phyloP scores from a whole-genome alignment of 2,329 filamentous ascomycete species.

The Harringtonia aguacate region DNA sequence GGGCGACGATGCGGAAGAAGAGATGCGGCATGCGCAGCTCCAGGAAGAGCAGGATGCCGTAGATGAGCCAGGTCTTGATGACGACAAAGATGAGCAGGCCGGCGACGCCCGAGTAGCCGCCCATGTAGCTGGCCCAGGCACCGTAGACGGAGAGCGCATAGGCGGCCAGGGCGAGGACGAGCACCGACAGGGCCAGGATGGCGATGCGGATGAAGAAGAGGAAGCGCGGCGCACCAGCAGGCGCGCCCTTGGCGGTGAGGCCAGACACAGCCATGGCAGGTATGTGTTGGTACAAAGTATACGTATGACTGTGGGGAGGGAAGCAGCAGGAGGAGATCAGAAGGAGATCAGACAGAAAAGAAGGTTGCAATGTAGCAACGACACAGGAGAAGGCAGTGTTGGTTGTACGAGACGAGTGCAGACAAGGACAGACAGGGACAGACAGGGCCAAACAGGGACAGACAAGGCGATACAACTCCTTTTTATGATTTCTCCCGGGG shows the following conservation, averaged over 20 bases:
- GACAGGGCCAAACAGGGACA: too few species aligned
- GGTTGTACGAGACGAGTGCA: too few species aligned
- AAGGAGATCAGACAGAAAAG: too few species aligned
- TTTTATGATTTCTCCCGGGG: too few species aligned
- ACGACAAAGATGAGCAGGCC: conserved; percentile 34
- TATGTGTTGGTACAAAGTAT: neutral
- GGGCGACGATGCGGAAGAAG: conserved; percentile 27
- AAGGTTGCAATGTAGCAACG: too few species aligned
- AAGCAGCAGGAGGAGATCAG: neutral
- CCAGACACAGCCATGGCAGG: conserved; percentile 14
- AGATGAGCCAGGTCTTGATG: conserved; percentile 29
- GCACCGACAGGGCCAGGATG: conserved; percentile 27
- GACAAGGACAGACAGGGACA: too few species aligned
- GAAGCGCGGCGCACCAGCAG: conserved; percentile 22
- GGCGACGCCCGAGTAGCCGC: conserved; percentile 20
- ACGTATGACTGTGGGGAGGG: neutral
- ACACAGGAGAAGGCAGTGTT: too few species aligned
- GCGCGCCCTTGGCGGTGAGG: conserved; percentile 25
- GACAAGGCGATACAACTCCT: too few species aligned
- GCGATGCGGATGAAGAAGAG: conserved; percentile 25
- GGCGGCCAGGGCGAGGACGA: conserved; percentile 27
- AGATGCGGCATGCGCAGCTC: conserved; percentile 24
- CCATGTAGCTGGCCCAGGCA: conserved; percentile 12
- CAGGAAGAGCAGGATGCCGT: conserved; percentile 24
- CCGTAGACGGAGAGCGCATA: conserved; percentile 27